These are phyloP conservation scores for Sideroxylon spinosum DNA, from an alignment of 179 eudicot genomes.

Conservation along the genomic window DNA sequence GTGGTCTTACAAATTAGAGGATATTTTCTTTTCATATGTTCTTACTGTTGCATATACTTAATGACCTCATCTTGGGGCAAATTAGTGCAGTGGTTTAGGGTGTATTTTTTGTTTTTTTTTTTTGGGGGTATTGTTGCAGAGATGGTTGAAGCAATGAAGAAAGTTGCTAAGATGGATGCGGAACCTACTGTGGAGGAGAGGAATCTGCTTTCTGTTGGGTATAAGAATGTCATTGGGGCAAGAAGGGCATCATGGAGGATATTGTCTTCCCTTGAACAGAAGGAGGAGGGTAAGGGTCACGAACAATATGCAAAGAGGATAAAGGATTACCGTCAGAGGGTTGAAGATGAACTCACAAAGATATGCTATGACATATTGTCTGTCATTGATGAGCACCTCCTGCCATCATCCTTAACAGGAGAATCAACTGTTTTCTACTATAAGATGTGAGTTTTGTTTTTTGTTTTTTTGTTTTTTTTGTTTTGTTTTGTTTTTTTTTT, in stretches of 20 bases:
- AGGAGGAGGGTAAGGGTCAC: constrained; percentile 27
- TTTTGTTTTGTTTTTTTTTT: neutral
- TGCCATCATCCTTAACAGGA: constrained; percentile 32
- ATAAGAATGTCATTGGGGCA: constrained; percentile 33
- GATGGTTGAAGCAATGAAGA: constrained; percentile 38
- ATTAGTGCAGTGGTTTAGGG: neutral
- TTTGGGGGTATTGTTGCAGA: constrained; percentile 18
- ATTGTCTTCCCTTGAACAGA: constrained; percentile 31
- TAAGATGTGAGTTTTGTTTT: constrained; percentile 25
- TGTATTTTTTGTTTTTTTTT: neutral
- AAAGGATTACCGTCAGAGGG: constrained; percentile 27
- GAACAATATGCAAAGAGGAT: constrained; percentile 28
- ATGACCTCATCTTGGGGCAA: neutral
- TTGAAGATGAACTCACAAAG: constrained; percentile 28
- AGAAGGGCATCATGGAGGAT: constrained; percentile 36
- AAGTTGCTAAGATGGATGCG: constrained; percentile 30
- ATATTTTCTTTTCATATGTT: neutral
- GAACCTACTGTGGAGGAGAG: constrained; percentile 36
- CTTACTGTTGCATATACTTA: neutral
- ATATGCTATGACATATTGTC: constrained; percentile 30
- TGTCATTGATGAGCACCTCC: constrained; percentile 32
- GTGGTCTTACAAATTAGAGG: neutral
- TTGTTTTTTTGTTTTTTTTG: neutral
- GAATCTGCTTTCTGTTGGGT: constrained; percentile 31
- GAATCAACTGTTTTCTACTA: constrained; percentile 35